Conservation (phyloP, 164 flowering plant species). For the Stephania japonica region DNA sequence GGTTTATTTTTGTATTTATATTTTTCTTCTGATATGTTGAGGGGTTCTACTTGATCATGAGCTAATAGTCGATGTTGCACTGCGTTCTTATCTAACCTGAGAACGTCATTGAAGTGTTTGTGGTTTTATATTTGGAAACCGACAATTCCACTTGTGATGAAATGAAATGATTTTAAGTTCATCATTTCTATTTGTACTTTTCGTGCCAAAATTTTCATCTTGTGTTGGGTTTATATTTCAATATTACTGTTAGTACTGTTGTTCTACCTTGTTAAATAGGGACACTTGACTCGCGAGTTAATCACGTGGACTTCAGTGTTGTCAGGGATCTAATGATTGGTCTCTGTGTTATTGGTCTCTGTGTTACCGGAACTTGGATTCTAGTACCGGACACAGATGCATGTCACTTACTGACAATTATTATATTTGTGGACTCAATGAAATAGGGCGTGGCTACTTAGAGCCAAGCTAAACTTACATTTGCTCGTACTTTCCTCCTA, state of each 20-base stretch:
- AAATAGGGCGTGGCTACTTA: too few species aligned
- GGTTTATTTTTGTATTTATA: constrained; percentile 8
- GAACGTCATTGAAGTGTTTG: background rate
- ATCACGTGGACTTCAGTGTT: background rate
- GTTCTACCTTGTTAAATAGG: background rate
- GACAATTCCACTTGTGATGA: background rate
- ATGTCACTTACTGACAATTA: too few species aligned
- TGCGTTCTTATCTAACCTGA: background rate
- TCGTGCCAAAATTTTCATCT: background rate
- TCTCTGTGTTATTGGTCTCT: too few species aligned
- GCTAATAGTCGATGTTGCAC: background rate
- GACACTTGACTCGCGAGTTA: background rate
- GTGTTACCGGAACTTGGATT: too few species aligned
- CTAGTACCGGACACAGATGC: too few species aligned
- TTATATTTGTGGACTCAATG: too few species aligned
- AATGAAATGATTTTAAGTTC: background rate
- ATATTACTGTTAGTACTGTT: background rate
- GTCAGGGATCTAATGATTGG: background rate
- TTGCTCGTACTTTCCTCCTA: too few species aligned
- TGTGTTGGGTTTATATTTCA: background rate
- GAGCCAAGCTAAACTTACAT: too few species aligned
- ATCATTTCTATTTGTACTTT: background rate
- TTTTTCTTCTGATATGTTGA: background rate
- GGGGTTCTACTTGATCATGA: background rate
- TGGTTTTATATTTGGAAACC: background rate